Conservation (phyloP, 2,329 filamentous ascomycete species). For the Akanthomyces lecanii region DNA sequence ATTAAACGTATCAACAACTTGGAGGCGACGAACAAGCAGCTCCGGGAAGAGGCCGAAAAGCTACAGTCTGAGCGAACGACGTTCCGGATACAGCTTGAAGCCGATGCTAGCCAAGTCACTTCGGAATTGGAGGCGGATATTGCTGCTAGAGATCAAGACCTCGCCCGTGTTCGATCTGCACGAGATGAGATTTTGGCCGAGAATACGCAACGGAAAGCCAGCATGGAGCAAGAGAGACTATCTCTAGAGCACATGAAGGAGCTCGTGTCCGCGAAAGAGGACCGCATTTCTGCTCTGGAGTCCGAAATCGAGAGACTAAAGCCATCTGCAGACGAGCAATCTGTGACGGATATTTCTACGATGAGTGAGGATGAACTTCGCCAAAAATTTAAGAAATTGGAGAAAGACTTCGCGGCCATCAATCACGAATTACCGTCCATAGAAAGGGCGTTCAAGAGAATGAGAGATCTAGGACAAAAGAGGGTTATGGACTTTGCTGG, state of each 20-base stretch:
- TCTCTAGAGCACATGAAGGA: slow-evolving; percentile 74
- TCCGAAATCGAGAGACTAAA: slow-evolving; percentile 72
- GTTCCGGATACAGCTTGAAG: slow-evolving; percentile 76
- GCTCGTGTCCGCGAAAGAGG: slow-evolving; percentile 71
- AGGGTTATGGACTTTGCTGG: slow-evolving; percentile 75
- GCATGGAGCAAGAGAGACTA: slow-evolving; percentile 69
- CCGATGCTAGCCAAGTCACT: slow-evolving; percentile 68
- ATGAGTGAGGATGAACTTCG: slow-evolving; percentile 68
- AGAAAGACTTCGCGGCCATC: slow-evolving; percentile 77
- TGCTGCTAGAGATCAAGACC: slow-evolving; percentile 73
- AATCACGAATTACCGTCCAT: slow-evolving; percentile 85
- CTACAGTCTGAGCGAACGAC: slow-evolving; percentile 78
- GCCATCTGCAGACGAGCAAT: slow-evolving; percentile 41
- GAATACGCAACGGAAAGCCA: slow-evolving; percentile 70
- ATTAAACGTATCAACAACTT: slow-evolving; percentile 89
- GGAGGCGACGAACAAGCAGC: slow-evolving; percentile 79
- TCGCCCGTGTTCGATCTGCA: slow-evolving; percentile 77
- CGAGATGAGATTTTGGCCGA: slow-evolving; percentile 86
- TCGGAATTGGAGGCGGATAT: slow-evolving; percentile 79
- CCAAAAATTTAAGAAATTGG: slow-evolving; percentile 67
- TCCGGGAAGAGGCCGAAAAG: slow-evolving; percentile 81
- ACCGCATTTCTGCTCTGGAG: slow-evolving; percentile 77
- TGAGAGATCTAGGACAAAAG: slow-evolving; percentile 76
- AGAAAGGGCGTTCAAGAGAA: slow-evolving; percentile 86
- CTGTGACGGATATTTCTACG: slow-evolving; percentile 47